Conservation (phyloP, 331 rosid species). For the Acacia concinna region DNA sequence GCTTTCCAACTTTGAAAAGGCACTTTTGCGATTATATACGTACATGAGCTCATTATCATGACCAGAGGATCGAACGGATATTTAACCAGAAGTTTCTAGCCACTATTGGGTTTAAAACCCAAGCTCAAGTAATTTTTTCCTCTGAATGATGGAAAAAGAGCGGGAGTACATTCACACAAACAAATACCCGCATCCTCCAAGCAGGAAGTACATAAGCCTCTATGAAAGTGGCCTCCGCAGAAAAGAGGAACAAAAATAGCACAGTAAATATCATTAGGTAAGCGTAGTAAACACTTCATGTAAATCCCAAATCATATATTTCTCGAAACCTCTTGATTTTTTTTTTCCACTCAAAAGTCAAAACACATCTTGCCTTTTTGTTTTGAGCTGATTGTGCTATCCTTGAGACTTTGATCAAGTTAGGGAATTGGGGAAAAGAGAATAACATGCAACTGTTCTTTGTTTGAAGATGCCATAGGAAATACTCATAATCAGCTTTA, state of each 20-base stretch:
- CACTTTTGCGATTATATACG: not conserved
- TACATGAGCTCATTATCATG: not conserved
- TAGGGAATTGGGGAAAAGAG: slow-evolving; percentile 7
- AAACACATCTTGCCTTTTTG: not conserved
- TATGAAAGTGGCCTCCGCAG: not conserved
- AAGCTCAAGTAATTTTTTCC: too few relatives aligned
- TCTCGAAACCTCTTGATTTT: not conserved
- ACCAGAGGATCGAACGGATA: not conserved
- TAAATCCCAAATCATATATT: not conserved
- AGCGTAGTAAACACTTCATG: not conserved
- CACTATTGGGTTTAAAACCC: not conserved
- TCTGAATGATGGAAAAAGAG: not conserved
- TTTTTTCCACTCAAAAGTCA: not conserved
- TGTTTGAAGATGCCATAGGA: slow-evolving; percentile 25
- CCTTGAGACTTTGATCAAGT: not conserved
- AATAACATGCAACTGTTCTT: slow-evolving; percentile 24
- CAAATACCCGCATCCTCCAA: slow-evolving; percentile 7
- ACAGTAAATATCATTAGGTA: not conserved
- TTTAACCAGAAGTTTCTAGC: not conserved
- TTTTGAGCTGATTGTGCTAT: not conserved
- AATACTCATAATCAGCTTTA: slow-evolving; percentile 4
- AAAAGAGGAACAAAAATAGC: slow-evolving; percentile 1
- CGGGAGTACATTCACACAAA: slow-evolving; percentile 4
- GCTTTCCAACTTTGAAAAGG: not conserved
- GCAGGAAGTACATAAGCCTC: not conserved